Base-by-base conservation (phyloP, 139 green algal species). In the Pedinophyceae sp. region DNA sequence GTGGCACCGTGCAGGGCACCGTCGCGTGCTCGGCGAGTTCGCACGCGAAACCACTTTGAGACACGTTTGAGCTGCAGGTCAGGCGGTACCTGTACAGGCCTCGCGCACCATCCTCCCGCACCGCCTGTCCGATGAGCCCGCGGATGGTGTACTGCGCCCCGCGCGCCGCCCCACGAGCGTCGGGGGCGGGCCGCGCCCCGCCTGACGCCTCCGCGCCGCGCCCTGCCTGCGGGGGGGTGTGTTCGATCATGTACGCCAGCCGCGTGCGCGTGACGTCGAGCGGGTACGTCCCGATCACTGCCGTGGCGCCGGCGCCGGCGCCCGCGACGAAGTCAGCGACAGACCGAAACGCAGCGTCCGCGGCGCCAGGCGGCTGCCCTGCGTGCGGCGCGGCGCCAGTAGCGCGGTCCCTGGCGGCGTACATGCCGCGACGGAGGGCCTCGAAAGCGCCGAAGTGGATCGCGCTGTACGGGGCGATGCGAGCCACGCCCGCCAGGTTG, bases 391-490 rank as follows among this genome's bases (percentile, higher is more conserved):
- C 34, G 34, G 34, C 34, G 34, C 34, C 34, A 7, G 13, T 13
- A n/a, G n/a, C n/a, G n/a, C n/a, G n/a, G n/a, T n/a, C n/a, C n/a
- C n/a, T n/a, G n/a, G 48, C 25, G 1, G 69, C 46, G 22, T 78
- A 48, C 19, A 91, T 52, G 19, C 57, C 20, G 0, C 75, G 59
- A 0, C 80, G 62, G 67, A 83, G 92, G 20, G 76, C 68, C 72
- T 95, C 87, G 46, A 95, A 95, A 0, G 72, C 55, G n/a, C 68
- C 65, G 58, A 90, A 94, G 73, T 95, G 85, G 4, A 95, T 66
- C 15, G 86, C 79, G 0, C 85, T 71, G 58, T 95, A 95, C 0
- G 87, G 87, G 24, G 94, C 68, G 57, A 95, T 92, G 19, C 87
- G 71, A 49, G 84, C 57, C 22, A 93, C 83, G 45, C 65, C 83